Percentiles rank a stretch among this genome's conserved stretches.
These are phyloP conservation scores for Amanita pseudoporphyria DNA, from an alignment of 768 basidiomycete genomes.

Conservation along the genomic window DNA sequence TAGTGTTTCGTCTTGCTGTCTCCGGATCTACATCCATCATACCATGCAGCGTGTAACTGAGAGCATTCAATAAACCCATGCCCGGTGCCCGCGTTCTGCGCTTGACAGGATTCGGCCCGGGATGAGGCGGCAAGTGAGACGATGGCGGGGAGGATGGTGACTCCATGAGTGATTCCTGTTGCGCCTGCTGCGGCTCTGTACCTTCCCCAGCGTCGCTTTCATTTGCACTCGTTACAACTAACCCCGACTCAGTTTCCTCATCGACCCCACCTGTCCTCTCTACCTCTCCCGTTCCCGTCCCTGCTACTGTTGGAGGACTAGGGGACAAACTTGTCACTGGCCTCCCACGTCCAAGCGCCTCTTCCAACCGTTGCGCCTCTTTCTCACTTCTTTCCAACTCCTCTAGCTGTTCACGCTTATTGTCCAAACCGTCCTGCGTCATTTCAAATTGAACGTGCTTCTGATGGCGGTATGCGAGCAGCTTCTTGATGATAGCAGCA, in stretches of 20 bases:
- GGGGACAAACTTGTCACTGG: conserved; percentile 8
- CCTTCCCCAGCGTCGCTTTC: not conserved
- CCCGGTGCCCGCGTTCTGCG: conserved; percentile 55
- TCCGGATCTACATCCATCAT: conserved; percentile 99
- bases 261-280: conserved; percentile 17
- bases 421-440: conserved; percentile 85
- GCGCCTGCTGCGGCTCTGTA: not conserved
- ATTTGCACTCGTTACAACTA: too few species aligned
- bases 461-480: conserved; percentile 92
- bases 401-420: conserved; percentile 74
- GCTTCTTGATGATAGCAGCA: conserved; percentile 86
- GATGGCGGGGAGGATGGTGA: conserved; percentile 32
- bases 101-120: conserved; percentile 61
- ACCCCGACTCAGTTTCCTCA: conserved; percentile 2
- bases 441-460: conserved; percentile 98
- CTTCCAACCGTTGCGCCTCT: conserved; percentile 83
- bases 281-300: conserved; percentile 12
- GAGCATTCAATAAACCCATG: conserved; percentile 81
- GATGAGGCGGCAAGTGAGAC: conserved; percentile 62
- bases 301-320: conserved; percentile 9
- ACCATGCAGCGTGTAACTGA: conserved; percentile 91
- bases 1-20: conserved; percentile 84
- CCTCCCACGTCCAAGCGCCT: conserved; percentile 64
- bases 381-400: conserved; percentile 89
- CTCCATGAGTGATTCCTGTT: conserved; percentile 7